Base-by-base conservation (phyloP, 768 basidiomycete genomes). In the Arthromyces matolae region DNA sequence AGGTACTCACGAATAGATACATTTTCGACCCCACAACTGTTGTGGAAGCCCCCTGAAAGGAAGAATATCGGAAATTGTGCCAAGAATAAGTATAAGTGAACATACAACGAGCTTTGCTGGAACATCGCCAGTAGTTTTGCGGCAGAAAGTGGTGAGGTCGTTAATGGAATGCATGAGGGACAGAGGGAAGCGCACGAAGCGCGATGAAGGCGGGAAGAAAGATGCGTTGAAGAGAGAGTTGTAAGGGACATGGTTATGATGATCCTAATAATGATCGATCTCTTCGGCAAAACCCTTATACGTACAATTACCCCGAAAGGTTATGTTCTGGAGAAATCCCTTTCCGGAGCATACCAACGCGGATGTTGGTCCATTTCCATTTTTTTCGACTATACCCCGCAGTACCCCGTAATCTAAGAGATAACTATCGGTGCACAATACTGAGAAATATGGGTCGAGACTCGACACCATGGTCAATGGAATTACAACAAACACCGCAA, bases 31-130 rank as follows among this genome's bases (percentile, higher is more conserved):
- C 89, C 27, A 93, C 79, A 50, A 93, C 85, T 32, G 92, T 93
- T n/a, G 89, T 89, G 7, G 89, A 91, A 19, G 93, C 87, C 45
- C 93, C 93, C 87, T 90, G 36, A 10, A 19, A 25, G 9, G 47
- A 50, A 50, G 43, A 54, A 20, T 35, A 40, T 27, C 34, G 18
- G 10, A 27, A 29, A 16, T 29, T 37, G 32, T 13, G 34, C 12
- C 39, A 28, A 44, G 23, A 27, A 38, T 31, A 47, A n/a, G 24
- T 25, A 19, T 29, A 8, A 39, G 22, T 48, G n/a, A n/a, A 76
- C 88, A 49, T 72, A 90, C 90, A 49, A 94, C 88, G 35, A 93
- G 83, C 61, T 86, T 90, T 35, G 89, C 83, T 9, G 93, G 92
- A 18, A 93, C 84, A 77, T 91, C 85, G 37, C 92, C 93, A 0